These are phyloP conservation scores for Paralagenidium karlingii DNA, from an alignment of 352 stramenopile genomes.

Conservation along the genomic window DNA sequence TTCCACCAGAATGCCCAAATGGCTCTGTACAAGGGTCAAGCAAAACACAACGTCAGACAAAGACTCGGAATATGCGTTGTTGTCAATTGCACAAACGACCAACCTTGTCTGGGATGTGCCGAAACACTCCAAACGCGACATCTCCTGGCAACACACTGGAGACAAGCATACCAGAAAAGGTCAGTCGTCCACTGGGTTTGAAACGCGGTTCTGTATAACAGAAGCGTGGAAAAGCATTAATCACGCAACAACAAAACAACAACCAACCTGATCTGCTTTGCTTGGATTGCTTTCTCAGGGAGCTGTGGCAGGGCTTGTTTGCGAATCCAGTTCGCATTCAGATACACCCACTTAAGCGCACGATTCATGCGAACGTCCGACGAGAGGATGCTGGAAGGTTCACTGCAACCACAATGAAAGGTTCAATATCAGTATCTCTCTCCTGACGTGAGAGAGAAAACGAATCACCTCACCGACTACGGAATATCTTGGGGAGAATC, in stretches of 20 bases:
- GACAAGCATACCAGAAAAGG: no score
- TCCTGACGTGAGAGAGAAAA: no score
- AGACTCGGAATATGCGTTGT: not conserved
- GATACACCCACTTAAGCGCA: conserved; percentile 77
- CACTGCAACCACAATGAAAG: conserved; percentile 15
- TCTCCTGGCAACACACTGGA: conserved; percentile 42
- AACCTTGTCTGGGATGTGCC: conserved; percentile 79
- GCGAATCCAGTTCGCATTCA: conserved; percentile 80
- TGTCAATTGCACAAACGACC: no score
- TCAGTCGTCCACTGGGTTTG: no score
- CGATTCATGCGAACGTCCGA: conserved; percentile 55
- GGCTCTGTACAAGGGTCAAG: conserved; percentile 9
- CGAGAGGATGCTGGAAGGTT: conserved; percentile 50
- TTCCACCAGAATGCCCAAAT: conserved; percentile 45
- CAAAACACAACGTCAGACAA: not conserved
- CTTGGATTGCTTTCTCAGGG: no score
- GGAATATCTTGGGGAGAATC: conserved; percentile 64
- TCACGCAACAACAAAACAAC: no score
- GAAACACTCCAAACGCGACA: conserved; percentile 70
- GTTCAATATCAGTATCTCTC: no score
- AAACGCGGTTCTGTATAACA: no score
- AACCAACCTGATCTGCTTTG: no score
- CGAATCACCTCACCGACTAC: conserved; percentile 27
- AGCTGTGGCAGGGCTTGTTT: conserved; percentile 29
- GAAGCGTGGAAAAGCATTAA: no score